A percentile compares a stretch with the other conserved stretches of the same genome.
Conservation (phyloP, 176 grass and related monocot genomes). For the Hordeum marinum region DNA sequence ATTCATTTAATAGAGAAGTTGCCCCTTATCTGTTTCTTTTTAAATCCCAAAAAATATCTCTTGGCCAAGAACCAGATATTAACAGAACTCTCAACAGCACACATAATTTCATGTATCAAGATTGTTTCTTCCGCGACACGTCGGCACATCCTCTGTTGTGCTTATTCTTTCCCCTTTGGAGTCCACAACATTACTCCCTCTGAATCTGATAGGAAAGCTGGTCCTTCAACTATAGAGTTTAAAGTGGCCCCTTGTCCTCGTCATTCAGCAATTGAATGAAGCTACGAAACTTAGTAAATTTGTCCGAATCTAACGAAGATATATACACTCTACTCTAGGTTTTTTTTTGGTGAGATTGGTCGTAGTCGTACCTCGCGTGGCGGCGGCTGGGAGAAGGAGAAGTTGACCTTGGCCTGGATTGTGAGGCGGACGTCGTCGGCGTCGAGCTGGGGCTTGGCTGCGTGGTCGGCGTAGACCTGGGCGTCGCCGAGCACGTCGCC, state of each 20-base stretch:
- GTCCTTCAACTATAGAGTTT: background rate
- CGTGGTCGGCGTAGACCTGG: slow-evolving; percentile 89
- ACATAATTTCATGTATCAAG: too few species aligned
- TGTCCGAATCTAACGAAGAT: background rate
- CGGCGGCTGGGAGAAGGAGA: slow-evolving; percentile 96
- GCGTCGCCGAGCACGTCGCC: slow-evolving; percentile 78
- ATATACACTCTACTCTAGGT: background rate
- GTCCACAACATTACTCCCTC: background rate
- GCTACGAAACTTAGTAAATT: background rate
- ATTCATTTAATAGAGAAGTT: background rate
- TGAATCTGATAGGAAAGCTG: background rate
- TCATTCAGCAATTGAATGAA: background rate
- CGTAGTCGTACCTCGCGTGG: slow-evolving; percentile 69
- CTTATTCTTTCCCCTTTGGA: background rate
- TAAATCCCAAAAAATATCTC: background rate
- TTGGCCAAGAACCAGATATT: background rate
- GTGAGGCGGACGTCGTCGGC: slow-evolving; percentile 84
- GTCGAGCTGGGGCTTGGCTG: slow-evolving; percentile 66
- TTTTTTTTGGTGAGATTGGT: background rate
- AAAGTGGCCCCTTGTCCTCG: background rate
- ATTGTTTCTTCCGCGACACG: too few species aligned
- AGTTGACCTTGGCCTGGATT: slow-evolving; percentile 94
- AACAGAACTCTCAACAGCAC: background rate
- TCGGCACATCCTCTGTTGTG: background rate
- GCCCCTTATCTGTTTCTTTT: too few species aligned